Evolutionary conservation across 2,329 filamentous ascomycete genomes (phyloP).

Genomic region (Hymenoscyphus infarciens): DNA sequence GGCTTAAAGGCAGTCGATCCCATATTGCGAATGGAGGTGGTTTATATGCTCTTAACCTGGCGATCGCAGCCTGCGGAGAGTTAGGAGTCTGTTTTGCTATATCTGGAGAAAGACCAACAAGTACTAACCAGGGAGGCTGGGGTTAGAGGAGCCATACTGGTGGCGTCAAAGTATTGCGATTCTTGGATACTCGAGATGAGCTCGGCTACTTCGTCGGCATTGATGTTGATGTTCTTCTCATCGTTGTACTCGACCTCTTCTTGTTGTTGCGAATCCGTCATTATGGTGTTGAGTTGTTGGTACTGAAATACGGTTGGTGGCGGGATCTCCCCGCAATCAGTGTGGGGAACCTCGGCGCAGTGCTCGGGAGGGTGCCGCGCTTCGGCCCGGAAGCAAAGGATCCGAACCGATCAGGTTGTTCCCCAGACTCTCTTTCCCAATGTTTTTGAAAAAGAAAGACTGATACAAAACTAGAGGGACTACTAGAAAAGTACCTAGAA

Average conservation of each 20-base stretch:
- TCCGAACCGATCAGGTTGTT: background rate
- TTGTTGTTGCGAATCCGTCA: background rate
- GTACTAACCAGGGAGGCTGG: slow-evolving; percentile 32
- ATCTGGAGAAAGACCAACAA: background rate
- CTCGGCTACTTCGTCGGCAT: slow-evolving; percentile 26
- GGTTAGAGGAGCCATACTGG: slow-evolving; percentile 35
- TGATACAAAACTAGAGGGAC: too few relatives aligned
- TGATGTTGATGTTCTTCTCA: slow-evolving; percentile 2
- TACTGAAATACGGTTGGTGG: background rate
- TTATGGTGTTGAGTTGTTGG: background rate
- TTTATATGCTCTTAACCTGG: slow-evolving; percentile 57
- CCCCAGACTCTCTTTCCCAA: too few relatives aligned
- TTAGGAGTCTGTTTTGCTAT: slow-evolving; percentile 11
- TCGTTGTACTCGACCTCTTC: slow-evolving; percentile 1
- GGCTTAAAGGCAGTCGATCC: slow-evolving; percentile 57
- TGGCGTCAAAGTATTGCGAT: slow-evolving; percentile 34
- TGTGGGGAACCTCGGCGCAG: background rate
- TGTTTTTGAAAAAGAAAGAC: too few relatives aligned
- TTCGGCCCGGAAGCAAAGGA: background rate
- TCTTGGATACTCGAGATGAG: slow-evolving; percentile 32
- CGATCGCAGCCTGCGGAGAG: slow-evolving; percentile 39
- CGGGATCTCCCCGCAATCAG: background rate
- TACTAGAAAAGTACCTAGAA: too few relatives aligned
- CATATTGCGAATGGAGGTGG: slow-evolving; percentile 59
- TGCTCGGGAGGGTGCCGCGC: background rate